Base-by-base conservation (phyloP, 2,329 filamentous ascomycete genomes). In the Thermoascus crustaceus region DNA sequence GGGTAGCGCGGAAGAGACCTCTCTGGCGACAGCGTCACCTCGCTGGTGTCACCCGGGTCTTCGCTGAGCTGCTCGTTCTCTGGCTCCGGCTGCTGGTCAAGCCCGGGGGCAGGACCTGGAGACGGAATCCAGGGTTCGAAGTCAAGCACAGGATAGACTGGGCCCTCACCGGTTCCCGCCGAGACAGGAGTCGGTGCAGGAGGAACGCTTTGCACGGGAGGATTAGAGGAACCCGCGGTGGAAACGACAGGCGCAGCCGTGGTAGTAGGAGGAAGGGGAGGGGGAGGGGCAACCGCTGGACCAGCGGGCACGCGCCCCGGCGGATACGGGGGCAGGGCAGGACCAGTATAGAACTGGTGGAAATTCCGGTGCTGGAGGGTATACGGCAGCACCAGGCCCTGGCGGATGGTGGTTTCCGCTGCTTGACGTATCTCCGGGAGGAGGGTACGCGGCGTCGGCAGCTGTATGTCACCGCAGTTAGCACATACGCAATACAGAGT, bases 341-440 rank as follows among this genome's bases (percentile, higher is more conserved):
- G 26, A 17, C 26, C 26, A 7, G 26, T 29, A 29, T 29, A 29
- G n/a, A 29, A 29, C 6, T 29, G 13, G 26, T 29, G 2, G 26
- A 29, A 29, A n/a, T n/a, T n/a, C n/a, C n/a, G n/a, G 14, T 17
- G 26, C 13, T 29, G 26, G 7, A 29, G 26, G 18, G 11, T 29
- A 16, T 29, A 29, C 13, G 26, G 26, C 26, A 29, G 14, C 26
- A 29, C 26, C n/a, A 13, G 16, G 26, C 26, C 26, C 14, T 29
- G 14, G 14, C 18, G 4, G 13, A 29, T 29, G 8, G 26, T 17
- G 14, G 9, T 16, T 13, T 9, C 13, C 18, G 26, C 26, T 10
- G 26, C 26, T 29, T 13, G 14, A 13, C 26, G 13, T 13, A 29
- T 17, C 6, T 29, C 26, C 14, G 26, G 26, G n/a, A 29, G 16